Conservation (phyloP, 192 early-diverging fungal species). For the Gryganskiella cystojenkinii region DNA sequence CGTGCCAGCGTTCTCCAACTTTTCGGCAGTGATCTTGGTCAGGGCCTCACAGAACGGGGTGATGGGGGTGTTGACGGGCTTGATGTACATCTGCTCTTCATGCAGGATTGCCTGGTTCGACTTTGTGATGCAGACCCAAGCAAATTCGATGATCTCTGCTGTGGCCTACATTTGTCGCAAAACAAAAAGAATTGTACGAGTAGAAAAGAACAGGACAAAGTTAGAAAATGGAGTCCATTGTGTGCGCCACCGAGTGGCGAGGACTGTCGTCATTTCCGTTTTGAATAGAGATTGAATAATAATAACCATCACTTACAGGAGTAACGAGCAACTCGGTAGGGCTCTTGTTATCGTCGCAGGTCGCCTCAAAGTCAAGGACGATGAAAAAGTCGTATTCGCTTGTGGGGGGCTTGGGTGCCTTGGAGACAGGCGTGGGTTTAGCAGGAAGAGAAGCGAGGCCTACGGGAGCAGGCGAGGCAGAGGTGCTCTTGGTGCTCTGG, state of each 20-base stretch:
- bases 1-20: slow-evolving; percentile 60
- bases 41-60: slow-evolving; percentile 69
- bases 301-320: slow-evolving; percentile 57
- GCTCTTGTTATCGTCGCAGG: slow-evolving; percentile 76
- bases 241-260: too few species aligned
- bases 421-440: slow-evolving; percentile 32
- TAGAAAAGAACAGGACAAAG: slow-evolving; percentile 9
- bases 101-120: slow-evolving; percentile 54
- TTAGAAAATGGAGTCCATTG: too few species aligned
- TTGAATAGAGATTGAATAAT: too few species aligned
- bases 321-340: slow-evolving; percentile 68
- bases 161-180: slow-evolving; percentile 58
- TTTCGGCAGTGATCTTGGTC: slow-evolving; percentile 69
- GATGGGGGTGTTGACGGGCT: slow-evolving; percentile 60
- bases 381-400: slow-evolving; percentile 66
- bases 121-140: slow-evolving; percentile 62
- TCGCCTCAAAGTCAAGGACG: slow-evolving; percentile 74
- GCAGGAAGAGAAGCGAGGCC: slow-evolving; percentile 19
- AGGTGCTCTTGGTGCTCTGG: neutral
- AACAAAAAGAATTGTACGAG: slow-evolving; percentile 11
- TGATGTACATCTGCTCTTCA: slow-evolving; percentile 60
- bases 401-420: slow-evolving; percentile 38
- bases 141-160: slow-evolving; percentile 68
- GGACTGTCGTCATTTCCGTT: too few species aligned
- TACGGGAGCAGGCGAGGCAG: slow-evolving; percentile 8